phyloP scores from a whole-genome alignment of 352 stramenopile genomes.

The Phytophthora rubi region DNA sequence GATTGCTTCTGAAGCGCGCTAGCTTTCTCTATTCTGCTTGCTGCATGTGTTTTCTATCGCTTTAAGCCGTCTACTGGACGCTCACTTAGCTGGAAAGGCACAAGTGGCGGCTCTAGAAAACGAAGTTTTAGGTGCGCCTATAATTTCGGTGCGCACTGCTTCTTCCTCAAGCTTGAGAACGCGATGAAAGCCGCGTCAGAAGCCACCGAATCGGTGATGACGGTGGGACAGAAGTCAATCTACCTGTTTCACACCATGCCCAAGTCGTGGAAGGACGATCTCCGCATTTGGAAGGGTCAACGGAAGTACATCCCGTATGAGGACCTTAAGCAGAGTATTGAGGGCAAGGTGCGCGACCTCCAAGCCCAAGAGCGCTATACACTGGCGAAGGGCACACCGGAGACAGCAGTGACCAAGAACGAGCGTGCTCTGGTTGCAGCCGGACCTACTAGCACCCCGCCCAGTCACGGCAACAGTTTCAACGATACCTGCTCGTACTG shows the following conservation, averaged over 20 bases:
- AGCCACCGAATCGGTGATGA: constrained; percentile 3
- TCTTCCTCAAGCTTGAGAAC: background rate
- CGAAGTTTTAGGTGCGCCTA: no score
- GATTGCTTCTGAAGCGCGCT: no score
- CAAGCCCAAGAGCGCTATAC: background rate
- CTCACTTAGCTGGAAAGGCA: no score
- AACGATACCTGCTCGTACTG: background rate
- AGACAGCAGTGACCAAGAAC: background rate
- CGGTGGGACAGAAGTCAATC: constrained; percentile 1
- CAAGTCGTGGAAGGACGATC: background rate
- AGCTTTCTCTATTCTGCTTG: no score
- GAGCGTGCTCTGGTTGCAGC: background rate
- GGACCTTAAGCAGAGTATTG: constrained; percentile 1
- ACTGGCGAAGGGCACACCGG: background rate
- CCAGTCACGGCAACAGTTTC: background rate
- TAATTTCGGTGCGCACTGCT: background rate
- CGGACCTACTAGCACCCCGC: background rate
- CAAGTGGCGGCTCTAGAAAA: no score
- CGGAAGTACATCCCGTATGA: constrained; percentile 1
- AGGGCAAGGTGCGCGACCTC: background rate
- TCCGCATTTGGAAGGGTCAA: constrained; percentile 1
- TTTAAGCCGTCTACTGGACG: no score
- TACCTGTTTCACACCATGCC: constrained; percentile 2
- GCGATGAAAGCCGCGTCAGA: background rate
- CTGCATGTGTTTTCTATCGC: no score